Evolutionary conservation across 2,329 filamentous ascomycete genomes (phyloP), one percentile per base, ranked within the genome.

Genomic region (Cercospora zeina): DNA sequence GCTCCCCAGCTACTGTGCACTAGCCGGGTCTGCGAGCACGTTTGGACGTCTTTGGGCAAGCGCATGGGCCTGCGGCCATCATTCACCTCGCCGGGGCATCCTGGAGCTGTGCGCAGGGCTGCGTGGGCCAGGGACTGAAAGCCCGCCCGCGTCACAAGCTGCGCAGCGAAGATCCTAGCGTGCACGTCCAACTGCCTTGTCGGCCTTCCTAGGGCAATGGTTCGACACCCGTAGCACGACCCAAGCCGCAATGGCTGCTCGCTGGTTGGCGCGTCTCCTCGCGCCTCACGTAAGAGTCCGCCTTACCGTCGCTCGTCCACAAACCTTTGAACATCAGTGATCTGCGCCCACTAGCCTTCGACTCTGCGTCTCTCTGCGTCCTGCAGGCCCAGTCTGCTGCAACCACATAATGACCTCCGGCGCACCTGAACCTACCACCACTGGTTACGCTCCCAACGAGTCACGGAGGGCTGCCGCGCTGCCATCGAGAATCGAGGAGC

Each of bases 401-500:
- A 62, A 59, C 62, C 65, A 64, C 66, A 66, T 66, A 62, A 68
- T 68, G 65, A 68, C 62, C 61, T 68, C 66, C 61, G 66, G 66
- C 55, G 62, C 66, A 54, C 63, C 66, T 57, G 66, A 68, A 61
- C 59, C 65, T 61, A 68, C 66, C 33, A 68, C 65, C 33, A 68
- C 66, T 54, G 66, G 66, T 49, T 68, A 68, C 55, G 66, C 66
- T 64, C 66, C 66, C 30, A 68, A 68, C 62, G 66, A 68, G 65
- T 68, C 66, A 58, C 54, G 66, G 64, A 62, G 66, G 39, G 66
- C 66, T 42, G 66, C 66, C 16, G 66, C 66, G 56, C 59, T 68
- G 65, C 66, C 66, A 54, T 61, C 65, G 39, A 65, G 66, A 34
- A 61, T 67, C 49, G 66, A 68, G 59, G 66, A 68, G 61, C 66